Base-by-base conservation (phyloP, 2,329 filamentous ascomycete species). In the Pseudocercospora macadamiae region DNA sequence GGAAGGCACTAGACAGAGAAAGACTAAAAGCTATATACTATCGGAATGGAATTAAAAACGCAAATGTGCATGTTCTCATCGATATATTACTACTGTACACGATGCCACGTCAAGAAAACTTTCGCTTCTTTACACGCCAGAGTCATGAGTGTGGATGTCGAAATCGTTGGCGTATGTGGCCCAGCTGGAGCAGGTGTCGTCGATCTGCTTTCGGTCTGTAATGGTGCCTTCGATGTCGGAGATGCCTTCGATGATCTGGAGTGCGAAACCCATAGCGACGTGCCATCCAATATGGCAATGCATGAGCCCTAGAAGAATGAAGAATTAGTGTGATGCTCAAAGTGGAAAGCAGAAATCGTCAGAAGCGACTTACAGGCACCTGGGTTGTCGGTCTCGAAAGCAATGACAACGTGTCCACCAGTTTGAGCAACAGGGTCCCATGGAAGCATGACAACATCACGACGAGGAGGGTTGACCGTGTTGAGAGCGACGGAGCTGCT, bases 261-360 rank as follows among this genome's bases (percentile, higher is more conserved):
- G 51, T n/a, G 64, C 64, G n/a, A 68, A 59, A 39, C 67, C 65
- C 65, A 62, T 60, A 3, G 60, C 30, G 3, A 86, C 80, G 66
- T 87, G 85, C 84, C 82, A 86, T 65, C 83, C 66, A 26, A 86
- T 83, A 70, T 86, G 83, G 72, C 83, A 85, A 70, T 85, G 83
- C 72, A 67, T 62, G 2, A 70, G 37, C 28, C n/a, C 28, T 32
- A 12, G 6, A 32, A 7, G 6, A 32, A n/a, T n/a, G n/a, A n/a
- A n/a, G n/a, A n/a, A n/a, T n/a, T n/a, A n/a, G n/a, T n/a, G n/a
- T n/a, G n/a, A n/a, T n/a, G n/a, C n/a, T n/a, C n/a, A n/a, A n/a
- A n/a, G n/a, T n/a, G n/a, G n/a, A n/a, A n/a, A n/a, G n/a, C n/a
- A n/a, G n/a, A n/a, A n/a, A 6, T 32, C 28, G 28, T 32, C 12